Evolutionary conservation across 768 basidiomycete species (phyloP), one percentile per base, ranked within the genome.

Genomic region (Lactifluus volemus): DNA sequence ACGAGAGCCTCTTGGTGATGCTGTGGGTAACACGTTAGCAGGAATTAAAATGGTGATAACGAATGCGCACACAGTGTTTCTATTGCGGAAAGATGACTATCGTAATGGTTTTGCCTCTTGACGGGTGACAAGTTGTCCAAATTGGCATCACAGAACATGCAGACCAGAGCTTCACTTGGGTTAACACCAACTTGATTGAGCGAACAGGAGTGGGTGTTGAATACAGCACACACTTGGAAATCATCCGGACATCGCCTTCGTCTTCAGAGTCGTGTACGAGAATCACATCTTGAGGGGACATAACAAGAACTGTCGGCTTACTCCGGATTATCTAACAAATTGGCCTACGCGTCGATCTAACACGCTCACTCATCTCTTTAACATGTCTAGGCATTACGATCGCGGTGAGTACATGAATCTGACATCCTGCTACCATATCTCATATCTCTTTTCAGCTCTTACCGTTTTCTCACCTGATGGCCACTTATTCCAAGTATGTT

Each of bases 381-480:
- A 57, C 67, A 92, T 92, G 89, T 92, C 94, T 59, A 89, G 94
- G 79, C 95, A 92, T 38, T 97, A 97, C 78, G 94, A 97, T 85
- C 88, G 94, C 84, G 94, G 93, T 93, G 70, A 50, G 78, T 63
- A 39, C n/a, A n/a, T 58, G 2, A 17, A 32, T 6, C 2, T 14
- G 39, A 34, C 36, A 6, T 39, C n/a, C 34, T 10, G 21, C 34
- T 19, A 7, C 45, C 45, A 17, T 59, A 50, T 11, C 59, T 41
- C 30, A 42, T 65, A 25, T 62, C n/a, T 41, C 32, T 54, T 15
- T 12, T 36, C 49, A 97, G 95, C 95, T 50, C 85, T 98, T 65
- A 98, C 96, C 65, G 93, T 96, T 71, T 96, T 97, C 81, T 97
- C 94, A 47, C 96, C 96, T 61, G 97, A 98, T 78, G 97, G 97